These are phyloP conservation scores for Ambrosia hybrid DNA, from an alignment of 140 eudicot genomes.

Conservation along the genomic window DNA sequence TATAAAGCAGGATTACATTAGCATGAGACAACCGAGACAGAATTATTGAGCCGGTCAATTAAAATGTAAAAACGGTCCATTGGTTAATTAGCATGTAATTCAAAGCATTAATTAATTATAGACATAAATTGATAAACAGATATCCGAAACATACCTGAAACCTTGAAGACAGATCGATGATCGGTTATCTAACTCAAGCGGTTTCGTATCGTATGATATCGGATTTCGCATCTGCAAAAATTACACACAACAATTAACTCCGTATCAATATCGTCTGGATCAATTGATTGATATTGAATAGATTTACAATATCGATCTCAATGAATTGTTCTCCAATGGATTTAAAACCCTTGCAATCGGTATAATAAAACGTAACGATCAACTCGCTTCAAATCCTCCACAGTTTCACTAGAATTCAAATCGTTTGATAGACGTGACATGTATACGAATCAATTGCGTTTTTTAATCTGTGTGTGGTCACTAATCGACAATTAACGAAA, in stretches of 20 bases:
- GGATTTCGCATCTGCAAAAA: slow-evolving; percentile 4
- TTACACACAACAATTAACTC: background rate
- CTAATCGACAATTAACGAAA: no score
- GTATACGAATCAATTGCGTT: background rate
- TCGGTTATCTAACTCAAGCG: slow-evolving; percentile 16
- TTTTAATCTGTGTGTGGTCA: no score
- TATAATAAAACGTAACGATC: background rate
- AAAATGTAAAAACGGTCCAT: background rate
- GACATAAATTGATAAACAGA: slow-evolving; percentile 12
- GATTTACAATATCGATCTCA: slow-evolving; percentile 8
- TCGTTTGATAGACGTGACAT: background rate
- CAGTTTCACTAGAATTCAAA: background rate
- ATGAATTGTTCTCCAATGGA: background rate
- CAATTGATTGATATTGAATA: background rate
- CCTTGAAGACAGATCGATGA: slow-evolving; percentile 28
- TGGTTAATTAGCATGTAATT: background rate
- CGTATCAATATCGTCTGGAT: background rate
- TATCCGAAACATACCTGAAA: slow-evolving; percentile 28
- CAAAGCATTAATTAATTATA: background rate
- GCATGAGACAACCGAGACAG: slow-evolving; percentile 25
- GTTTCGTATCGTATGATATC: slow-evolving; percentile 2
- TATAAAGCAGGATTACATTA: slow-evolving; percentile 15
- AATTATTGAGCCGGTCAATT: background rate
- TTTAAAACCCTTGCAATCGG: no score
- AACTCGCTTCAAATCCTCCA: slow-evolving; percentile 16